Percentiles rank a stretch among this genome's conserved stretches.
Conservation (phyloP, 768 basidiomycete genomes). For the Tricholoma bakamatsutake region DNA sequence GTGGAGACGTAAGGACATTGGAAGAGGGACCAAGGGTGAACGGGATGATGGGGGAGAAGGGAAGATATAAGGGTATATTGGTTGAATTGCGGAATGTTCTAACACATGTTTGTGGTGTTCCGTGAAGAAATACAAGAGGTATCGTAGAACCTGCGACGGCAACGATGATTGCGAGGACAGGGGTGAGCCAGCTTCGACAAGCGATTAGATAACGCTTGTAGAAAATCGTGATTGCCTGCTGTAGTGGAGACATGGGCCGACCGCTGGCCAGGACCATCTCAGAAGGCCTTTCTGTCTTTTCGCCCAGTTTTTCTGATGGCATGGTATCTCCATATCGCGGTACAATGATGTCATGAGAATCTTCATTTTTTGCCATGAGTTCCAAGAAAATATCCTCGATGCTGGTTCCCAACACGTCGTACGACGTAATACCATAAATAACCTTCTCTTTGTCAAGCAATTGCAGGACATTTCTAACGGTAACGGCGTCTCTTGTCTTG, state of each 20-base stretch:
- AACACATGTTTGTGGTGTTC: slow-evolving; percentile 46
- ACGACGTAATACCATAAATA: slow-evolving; percentile 38
- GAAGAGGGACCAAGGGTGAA: slow-evolving; percentile 26
- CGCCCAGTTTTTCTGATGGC: slow-evolving; percentile 4
- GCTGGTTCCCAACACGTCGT: slow-evolving; percentile 66
- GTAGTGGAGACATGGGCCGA: slow-evolving; percentile 46
- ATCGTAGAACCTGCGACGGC: slow-evolving; percentile 61
- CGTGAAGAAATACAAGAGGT: slow-evolving; percentile 58
- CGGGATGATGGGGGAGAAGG: slow-evolving; percentile 35
- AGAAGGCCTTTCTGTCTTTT: slow-evolving; percentile 11
- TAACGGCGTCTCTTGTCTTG: slow-evolving; percentile 48
- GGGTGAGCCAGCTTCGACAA: slow-evolving; percentile 64
- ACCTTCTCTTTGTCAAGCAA: slow-evolving; percentile 42
- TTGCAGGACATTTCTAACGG: slow-evolving; percentile 51
- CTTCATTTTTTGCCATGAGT: slow-evolving; percentile 49
- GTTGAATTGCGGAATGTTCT: slow-evolving; percentile 30
- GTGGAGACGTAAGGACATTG: slow-evolving; percentile 46
- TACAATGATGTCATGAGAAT: slow-evolving; percentile 15
- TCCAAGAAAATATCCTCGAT: slow-evolving; percentile 81
- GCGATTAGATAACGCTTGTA: slow-evolving; percentile 62
- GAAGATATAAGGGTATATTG: slow-evolving; percentile 48
- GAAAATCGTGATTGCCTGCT: slow-evolving; percentile 69
- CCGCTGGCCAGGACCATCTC: slow-evolving; percentile 45
- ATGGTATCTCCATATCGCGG: slow-evolving; percentile 10
- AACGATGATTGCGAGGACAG: slow-evolving; percentile 45